These are phyloP conservation scores for Fomitopsis betulina DNA, from an alignment of 1,284 basidiomycete genomes.

Conservation along the genomic window DNA sequence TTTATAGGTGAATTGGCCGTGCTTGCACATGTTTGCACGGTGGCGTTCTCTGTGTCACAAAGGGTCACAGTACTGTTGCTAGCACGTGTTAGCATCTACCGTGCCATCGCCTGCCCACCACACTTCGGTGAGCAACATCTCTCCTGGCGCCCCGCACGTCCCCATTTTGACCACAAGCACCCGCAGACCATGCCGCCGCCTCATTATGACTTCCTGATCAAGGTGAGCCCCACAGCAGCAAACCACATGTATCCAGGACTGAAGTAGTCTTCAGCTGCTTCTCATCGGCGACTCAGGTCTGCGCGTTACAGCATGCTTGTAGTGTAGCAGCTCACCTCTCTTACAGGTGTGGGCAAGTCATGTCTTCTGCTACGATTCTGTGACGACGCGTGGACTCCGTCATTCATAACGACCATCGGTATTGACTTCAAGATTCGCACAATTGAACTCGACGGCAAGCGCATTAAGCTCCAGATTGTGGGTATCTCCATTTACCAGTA, in stretches of 20 bases:
- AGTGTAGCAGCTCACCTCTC: constrained; percentile 1
- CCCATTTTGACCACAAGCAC: neutral
- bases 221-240: constrained; percentile 42
- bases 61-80: neutral
- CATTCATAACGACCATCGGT: constrained; percentile 99
- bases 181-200: constrained; percentile 68
- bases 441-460: constrained; percentile 93
- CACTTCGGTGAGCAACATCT: neutral
- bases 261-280: constrained; percentile 59
- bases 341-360: constrained; percentile 92
- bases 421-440: constrained; percentile 97
- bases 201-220: constrained; percentile 92
- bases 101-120: neutral
- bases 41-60: no score
- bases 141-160: neutral
- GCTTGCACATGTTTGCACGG: no score
- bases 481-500: constrained; percentile 25
- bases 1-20: no score
- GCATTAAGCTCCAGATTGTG: constrained; percentile 95
- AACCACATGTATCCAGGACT: constrained; percentile 5
- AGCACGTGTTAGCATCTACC: constrained; percentile 3
- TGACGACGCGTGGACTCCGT: constrained; percentile 99
- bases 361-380: constrained; percentile 98
- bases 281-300: constrained; percentile 93
- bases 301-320: neutral